Evolutionary conservation across 2,329 filamentous ascomycete species (phyloP), one percentile per base, ranked within the genome.

Genomic region (Tolypocladium inflatum): DNA sequence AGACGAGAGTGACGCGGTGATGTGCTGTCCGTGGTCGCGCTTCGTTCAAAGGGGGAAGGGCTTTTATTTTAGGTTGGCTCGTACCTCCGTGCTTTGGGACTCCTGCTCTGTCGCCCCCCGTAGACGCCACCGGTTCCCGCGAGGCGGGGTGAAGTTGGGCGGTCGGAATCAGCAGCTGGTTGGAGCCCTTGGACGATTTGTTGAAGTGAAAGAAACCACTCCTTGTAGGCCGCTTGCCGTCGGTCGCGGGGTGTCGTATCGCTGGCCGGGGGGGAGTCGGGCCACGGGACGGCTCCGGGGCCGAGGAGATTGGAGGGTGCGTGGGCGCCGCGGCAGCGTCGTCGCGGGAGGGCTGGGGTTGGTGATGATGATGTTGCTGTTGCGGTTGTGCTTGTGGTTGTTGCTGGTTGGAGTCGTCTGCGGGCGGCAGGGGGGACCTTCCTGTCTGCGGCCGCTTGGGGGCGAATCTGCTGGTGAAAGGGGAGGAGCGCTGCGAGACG

Each of bases 171-270:
- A 64, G 66, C 54, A 64, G 62, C 52, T 70, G 68, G 56, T 74
- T 76, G 53, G 72, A 70, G 55, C 75, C 69, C 62, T 75, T 78
- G 63, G 74, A 70, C 26, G 67, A 68, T 64, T 80, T 81, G 61
- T 72, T 74, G 67, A 81, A 80, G 66, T 78, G 75, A 65, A 80
- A 80, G 68, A 81, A 80, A 63, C 76, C 75, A 64, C 75, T 74
- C 65, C 77, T 80, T 59, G 75, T 72, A n/a, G 72, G 63, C 63
- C 76, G 78, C 56, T 71, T 73, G 63, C 70, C 73, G 64, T 74
- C 75, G 62, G 70, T 66, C 58, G 70, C 66, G 26, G 63, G 57
- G 30, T 59, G 61, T 57, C 69, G 68, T 54, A 58, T 57, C 57
- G 53, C 57, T 60, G 59, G 64, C 59, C 61, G 61, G 62, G 61